Evolutionary conservation across 2,329 filamentous ascomycete genomes (phyloP).

Genomic region (Geosmithia flava): DNA sequence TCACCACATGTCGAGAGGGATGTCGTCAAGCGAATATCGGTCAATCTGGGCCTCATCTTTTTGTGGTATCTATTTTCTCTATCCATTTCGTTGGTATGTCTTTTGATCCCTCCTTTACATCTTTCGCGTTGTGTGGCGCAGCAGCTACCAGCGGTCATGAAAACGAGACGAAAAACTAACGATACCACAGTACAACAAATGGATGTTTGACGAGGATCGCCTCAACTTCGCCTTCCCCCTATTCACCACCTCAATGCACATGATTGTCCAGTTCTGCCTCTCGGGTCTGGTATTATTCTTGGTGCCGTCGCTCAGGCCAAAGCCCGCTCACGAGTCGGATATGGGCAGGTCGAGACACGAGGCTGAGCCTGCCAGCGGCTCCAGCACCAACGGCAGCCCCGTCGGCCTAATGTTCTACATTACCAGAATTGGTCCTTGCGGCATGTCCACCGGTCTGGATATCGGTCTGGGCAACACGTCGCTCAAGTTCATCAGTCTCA

Average conservation of each 20-base stretch:
- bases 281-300: conserved; percentile 68
- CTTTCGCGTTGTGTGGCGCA: neutral
- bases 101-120: neutral
- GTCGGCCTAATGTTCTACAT: conserved; percentile 90
- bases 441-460: conserved; percentile 83
- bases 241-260: conserved; percentile 90
- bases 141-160: conserved; percentile 8
- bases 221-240: conserved; percentile 90
- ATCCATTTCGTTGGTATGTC: conserved; percentile 74
- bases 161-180: neutral
- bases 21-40: conserved; percentile 53
- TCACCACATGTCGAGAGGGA: conserved; percentile 62
- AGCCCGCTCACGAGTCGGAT: conserved; percentile 32
- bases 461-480: conserved; percentile 95
- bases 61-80: conserved; percentile 89
- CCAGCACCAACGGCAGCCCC: conserved; percentile 31
- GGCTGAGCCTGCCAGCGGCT: conserved; percentile 27
- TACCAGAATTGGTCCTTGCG: conserved; percentile 83
- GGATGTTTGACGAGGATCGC: conserved; percentile 87
- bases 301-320: conserved; percentile 70
- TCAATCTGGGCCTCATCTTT: conserved; percentile 73
- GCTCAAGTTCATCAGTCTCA: conserved; percentile 89
- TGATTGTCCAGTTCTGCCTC: conserved; percentile 85
- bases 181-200: conserved; percentile 78
- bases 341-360: conserved; percentile 37